phyloP scores from a whole-genome alignment of 768 basidiomycete genomes.

The Leccinum olivaceopallidum region DNA sequence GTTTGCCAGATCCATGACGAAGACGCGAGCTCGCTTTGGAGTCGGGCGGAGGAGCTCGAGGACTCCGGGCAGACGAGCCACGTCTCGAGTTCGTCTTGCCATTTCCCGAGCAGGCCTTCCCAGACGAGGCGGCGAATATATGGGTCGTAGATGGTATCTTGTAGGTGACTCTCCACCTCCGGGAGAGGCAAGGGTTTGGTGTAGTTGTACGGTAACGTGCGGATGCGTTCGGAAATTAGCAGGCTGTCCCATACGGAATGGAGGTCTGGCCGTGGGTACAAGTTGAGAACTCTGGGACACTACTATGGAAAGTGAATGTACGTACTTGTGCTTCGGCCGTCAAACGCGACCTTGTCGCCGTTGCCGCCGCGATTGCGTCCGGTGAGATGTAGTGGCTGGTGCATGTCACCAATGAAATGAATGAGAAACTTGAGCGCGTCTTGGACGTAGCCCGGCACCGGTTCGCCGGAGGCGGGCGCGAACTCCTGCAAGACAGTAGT shows the following conservation, averaged over 20 bases:
- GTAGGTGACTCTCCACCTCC: conserved; percentile 64
- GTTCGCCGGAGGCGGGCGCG: conserved; percentile 24
- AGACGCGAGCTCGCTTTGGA: conserved; percentile 6
- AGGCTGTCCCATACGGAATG: conserved; percentile 87
- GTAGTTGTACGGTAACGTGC: conserved; percentile 75
- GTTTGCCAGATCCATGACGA: conserved; percentile 29
- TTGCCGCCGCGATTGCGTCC: conserved; percentile 93
- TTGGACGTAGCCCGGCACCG: conserved; percentile 46
- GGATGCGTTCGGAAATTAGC: conserved; percentile 81
- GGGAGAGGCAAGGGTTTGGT: conserved; percentile 66
- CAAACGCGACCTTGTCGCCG: conserved; percentile 70
- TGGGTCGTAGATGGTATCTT: conserved; percentile 83
- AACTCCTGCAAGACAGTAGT: conserved; percentile 61
- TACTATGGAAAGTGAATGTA: conserved; percentile 4
- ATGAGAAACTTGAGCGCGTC: conserved; percentile 91
- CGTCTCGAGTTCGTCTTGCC: conserved; percentile 52
- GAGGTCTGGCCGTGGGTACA: conserved; percentile 49
- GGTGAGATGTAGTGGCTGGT: conserved; percentile 90
- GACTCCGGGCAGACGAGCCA: conserved; percentile 71
- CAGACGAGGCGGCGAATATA: conserved; percentile 84
- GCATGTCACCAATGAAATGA: conserved; percentile 93
- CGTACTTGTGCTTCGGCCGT: conserved; percentile 70
- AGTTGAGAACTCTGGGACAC: neutral
- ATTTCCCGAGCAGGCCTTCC: conserved; percentile 78
- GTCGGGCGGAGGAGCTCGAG: neutral